Base-by-base conservation (phyloP, 1,284 basidiomycete species). In the Dichomitus squalens region DNA sequence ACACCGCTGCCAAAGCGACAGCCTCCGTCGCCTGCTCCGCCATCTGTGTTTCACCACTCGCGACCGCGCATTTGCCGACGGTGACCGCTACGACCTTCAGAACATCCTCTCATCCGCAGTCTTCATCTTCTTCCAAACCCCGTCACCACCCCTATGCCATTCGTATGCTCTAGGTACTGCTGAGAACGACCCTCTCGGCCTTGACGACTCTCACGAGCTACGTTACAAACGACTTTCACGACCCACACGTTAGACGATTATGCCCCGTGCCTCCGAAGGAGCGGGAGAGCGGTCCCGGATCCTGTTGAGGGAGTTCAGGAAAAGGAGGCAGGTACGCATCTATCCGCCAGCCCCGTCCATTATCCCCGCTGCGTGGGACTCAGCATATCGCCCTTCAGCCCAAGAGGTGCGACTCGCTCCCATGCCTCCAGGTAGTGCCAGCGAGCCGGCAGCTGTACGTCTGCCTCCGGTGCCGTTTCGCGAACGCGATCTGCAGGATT, bases 391-490 rank as follows among this genome's bases (percentile, higher is more conserved):
- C 25, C 25, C 36, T 40, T n/a, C 52, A 72, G 70, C 64, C 67
- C 16, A 66, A 64, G 55, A 63, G 64, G 44, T 70, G 64, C 59
- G 68, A 68, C 60, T 86, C 84, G 16, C 73, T 86, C 41, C 85
- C 85, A 23, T 72, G 73, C 36, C 72, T 83, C n/a, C 75, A 75
- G 54, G 71, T 84, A 21, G 61, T 71, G 14, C 80, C 77, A 23
- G 68, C 67, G 35, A 71, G 75, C 60, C 77, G 81, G 50, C 78
- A 78, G 0, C 66, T 81, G 36, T 86, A 81, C 65, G 75, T 75
- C 18, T 86, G 84, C 69, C 69, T 61, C 16, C 71, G 64, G 36
- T 86, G 84, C 64, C 77, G 79, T 7, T 84, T 82, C 59, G 67
- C 75, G 27, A 86, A 86, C 59, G 70, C 74, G 31, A 73, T 78